Evolutionary conservation across 75 land plant species (phyloP).

Genomic region (Sequoiadendron giganteum): DNA sequence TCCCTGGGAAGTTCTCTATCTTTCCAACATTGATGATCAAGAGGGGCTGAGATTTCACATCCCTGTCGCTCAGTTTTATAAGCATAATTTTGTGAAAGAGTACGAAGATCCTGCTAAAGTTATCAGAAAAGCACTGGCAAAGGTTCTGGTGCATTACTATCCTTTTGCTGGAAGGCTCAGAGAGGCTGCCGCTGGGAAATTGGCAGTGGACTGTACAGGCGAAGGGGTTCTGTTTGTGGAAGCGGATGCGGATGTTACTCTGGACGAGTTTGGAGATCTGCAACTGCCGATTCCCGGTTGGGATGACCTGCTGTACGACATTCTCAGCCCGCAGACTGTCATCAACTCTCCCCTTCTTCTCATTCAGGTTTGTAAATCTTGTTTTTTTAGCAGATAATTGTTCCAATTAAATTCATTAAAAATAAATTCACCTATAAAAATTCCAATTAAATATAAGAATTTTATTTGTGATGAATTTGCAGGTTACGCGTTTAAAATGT

Average conservation of each 20-base stretch:
- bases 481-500: no score
- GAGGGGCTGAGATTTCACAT: slow-evolving; percentile 42
- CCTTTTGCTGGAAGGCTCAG: slow-evolving; percentile 62
- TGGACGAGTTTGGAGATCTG: slow-evolving; percentile 33
- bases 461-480: not conserved
- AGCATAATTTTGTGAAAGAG: not conserved
- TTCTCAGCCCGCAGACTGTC: slow-evolving; percentile 25
- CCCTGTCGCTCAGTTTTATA: slow-evolving; percentile 39
- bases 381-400: no score
- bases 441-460: not conserved
- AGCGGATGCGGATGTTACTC: slow-evolving; percentile 51
- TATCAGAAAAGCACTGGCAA: slow-evolving; percentile 34
- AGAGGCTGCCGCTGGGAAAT: slow-evolving; percentile 33
- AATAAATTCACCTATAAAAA: no score
- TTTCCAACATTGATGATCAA: slow-evolving; percentile 49
- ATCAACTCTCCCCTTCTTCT: slow-evolving; percentile 31
- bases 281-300: slow-evolving; percentile 45
- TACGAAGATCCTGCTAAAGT: slow-evolving; percentile 38
- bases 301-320: slow-evolving; percentile 35
- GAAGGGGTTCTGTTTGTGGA: slow-evolving; percentile 67
- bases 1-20: slow-evolving; percentile 25
- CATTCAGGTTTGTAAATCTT: slow-evolving; percentile 25
- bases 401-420: no score
- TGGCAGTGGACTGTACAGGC: slow-evolving; percentile 55
- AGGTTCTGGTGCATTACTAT: slow-evolving; percentile 54